These are phyloP conservation scores for Colletotrichum lupini DNA, from an alignment of 2,329 filamentous ascomycete species.

Conservation along the genomic window DNA sequence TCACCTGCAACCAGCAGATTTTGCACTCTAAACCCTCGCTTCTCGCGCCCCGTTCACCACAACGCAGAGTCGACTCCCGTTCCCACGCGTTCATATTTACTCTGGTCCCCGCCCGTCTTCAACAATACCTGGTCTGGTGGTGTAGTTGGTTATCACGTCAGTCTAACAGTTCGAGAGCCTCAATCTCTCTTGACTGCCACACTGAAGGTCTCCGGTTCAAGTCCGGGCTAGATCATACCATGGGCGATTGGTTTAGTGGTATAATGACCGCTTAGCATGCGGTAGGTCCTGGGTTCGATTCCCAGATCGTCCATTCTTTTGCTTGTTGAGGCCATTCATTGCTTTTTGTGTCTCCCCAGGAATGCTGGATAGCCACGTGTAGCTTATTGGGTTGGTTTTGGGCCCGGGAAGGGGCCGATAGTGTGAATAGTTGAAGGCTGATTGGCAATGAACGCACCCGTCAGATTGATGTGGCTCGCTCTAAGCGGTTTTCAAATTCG, in stretches of 20 bases:
- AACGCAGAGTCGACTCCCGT: background rate
- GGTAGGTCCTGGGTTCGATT: slow-evolving; percentile 34
- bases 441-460: too few relatives aligned
- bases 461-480: too few relatives aligned
- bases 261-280: slow-evolving; percentile 35
- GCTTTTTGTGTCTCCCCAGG: too few relatives aligned
- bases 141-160: background rate
- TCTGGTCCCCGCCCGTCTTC: accelerated
- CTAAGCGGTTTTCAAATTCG: too few relatives aligned
- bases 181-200: background rate
- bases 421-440: too few relatives aligned
- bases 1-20: background rate
- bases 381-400: background rate
- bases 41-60: background rate
- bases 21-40: background rate
- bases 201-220: slow-evolving; percentile 37
- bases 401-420: too few relatives aligned
- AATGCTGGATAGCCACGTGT: background rate
- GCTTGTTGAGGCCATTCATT: background rate
- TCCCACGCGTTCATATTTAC: accelerated
- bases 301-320: slow-evolving; percentile 30
- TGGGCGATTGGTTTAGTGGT: slow-evolving; percentile 35
- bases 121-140: background rate
- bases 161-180: background rate
- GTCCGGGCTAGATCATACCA: slow-evolving; percentile 27